Conservation (phyloP, 2,329 filamentous ascomycete species). For the Cadophora gregata region DNA sequence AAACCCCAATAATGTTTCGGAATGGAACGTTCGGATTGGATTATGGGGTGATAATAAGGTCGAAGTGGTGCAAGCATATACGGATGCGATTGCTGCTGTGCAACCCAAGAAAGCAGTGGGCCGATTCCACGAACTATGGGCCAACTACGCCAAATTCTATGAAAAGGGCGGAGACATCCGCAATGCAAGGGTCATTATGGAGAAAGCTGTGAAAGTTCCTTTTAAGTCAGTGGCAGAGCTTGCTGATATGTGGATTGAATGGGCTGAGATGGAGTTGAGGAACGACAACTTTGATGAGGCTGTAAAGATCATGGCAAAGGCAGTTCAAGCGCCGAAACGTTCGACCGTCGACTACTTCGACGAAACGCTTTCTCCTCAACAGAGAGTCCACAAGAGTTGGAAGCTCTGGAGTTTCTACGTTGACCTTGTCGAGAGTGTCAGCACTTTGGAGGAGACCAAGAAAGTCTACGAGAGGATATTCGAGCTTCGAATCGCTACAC, state of each 20-base stretch:
- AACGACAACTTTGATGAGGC: constrained; percentile 96
- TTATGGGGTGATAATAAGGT: constrained; percentile 93
- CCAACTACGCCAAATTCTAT: constrained; percentile 97
- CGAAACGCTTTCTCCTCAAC: constrained; percentile 89
- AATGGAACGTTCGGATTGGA: constrained; percentile 97
- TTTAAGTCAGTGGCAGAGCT: constrained; percentile 98
- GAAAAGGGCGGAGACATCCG: constrained; percentile 84
- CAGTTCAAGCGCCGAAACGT: constrained; percentile 92
- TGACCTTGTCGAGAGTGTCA: constrained; percentile 93
- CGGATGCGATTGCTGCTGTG: constrained; percentile 90
- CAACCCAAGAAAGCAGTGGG: constrained; percentile 94
- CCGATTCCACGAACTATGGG: constrained; percentile 93
- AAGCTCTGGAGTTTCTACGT: constrained; percentile 99
- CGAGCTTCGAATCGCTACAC: constrained; percentile 95
- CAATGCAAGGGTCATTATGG: constrained; percentile 90
- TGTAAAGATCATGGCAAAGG: constrained; percentile 95
- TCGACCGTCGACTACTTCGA: constrained; percentile 99
- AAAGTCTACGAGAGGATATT: constrained; percentile 98
- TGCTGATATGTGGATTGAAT: constrained; percentile 98
- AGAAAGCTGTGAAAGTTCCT: constrained; percentile 96
- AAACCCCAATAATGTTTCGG: constrained; percentile 93
- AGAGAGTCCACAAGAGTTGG: constrained; percentile 98
- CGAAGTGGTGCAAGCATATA: constrained; percentile 93
- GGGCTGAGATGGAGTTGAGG: constrained; percentile 97
- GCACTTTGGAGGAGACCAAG: constrained; percentile 87